Evolutionary conservation across 2,329 filamentous ascomycete genomes (phyloP), one percentile per base, ranked within the genome.

Genomic region (Talaromyces sp.): DNA sequence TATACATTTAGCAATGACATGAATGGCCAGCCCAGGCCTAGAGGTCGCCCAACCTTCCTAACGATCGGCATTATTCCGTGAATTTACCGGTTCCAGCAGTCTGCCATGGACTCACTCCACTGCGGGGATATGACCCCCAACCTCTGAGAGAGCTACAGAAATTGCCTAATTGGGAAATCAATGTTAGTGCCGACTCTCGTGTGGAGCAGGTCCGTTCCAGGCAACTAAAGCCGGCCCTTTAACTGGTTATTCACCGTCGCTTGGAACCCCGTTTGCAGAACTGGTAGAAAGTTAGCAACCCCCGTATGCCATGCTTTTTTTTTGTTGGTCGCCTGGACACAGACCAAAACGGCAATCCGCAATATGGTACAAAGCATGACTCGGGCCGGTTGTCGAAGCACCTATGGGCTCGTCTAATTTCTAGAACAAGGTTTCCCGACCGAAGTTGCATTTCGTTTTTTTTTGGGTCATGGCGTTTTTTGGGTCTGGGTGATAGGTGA

Each of bases 21-120:
- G 50, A 56, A 37, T 45, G 39, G 57, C 37, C 24, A 16, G 37
- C 19, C 56, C 16, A 22, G 16, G 8, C 10, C 16, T 16, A 3
- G 41, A 22, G n/a, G 19, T 62, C 60, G 60, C 60, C 19, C 62
- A 48, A 63, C 62, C 62, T 63, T 58, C 62, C 37, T 19, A 22
- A 31, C 62, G 50, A 63, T 47, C 61, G 50, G 61, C 54, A 16
- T 31, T 50, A 54, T 50, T 54, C 47, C 60, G 60, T 24, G 37
- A 43, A 37, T 56, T 60, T 47, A 47, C 31, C 27, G 27, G 27
- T 7, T 8, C 27, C 27, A 31, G 5, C 5, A 13, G 13, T 33
- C 14, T 43, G 24, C n/a, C 52, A 33, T 35, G 52, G 33, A 24
- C 31, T 3, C 16, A 14, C 39, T 45, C 19, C 45, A 47, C 45